Conservation (phyloP, 495 filamentous ascomycete genomes). For the Staphylotrichum tortipilum region DNA sequence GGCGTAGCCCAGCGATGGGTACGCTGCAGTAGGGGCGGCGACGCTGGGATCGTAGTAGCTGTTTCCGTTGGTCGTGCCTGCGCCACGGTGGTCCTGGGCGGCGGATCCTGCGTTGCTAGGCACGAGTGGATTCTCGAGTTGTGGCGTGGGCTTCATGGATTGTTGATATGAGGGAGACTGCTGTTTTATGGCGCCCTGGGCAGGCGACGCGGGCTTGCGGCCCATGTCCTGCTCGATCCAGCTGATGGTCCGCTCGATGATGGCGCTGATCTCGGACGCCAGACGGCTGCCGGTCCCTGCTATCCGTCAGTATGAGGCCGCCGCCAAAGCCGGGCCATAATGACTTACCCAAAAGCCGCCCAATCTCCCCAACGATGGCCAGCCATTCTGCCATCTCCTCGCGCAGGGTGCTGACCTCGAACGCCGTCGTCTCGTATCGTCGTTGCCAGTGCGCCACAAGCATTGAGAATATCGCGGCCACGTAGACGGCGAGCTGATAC, state of each 20-base stretch:
- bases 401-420: constrained; percentile 47
- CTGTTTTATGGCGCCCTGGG: constrained; percentile 7
- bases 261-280: constrained; percentile 28
- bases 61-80: constrained; percentile 16
- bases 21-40: constrained; percentile 10
- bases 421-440: constrained; percentile 45
- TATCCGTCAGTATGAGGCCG: background rate
- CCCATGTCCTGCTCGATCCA: constrained; percentile 39
- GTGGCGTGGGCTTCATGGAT: background rate
- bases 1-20: constrained; percentile 16
- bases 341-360: constrained; percentile 50
- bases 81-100: constrained; percentile 10
- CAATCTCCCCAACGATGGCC: constrained; percentile 56
- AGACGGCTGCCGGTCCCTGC: constrained; percentile 30
- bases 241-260: constrained; percentile 35
- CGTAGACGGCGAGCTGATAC: constrained; percentile 61
- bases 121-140: background rate
- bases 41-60: constrained; percentile 18
- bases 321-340: too few species aligned
- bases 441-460: constrained; percentile 63
- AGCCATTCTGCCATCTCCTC: constrained; percentile 64
- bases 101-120: background rate
- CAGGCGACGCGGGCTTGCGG: constrained; percentile 13
- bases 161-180: constrained; percentile 10
- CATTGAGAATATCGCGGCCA: constrained; percentile 64